Conservation (phyloP, 441 rosid genomes). For the Populus hybrid region DNA sequence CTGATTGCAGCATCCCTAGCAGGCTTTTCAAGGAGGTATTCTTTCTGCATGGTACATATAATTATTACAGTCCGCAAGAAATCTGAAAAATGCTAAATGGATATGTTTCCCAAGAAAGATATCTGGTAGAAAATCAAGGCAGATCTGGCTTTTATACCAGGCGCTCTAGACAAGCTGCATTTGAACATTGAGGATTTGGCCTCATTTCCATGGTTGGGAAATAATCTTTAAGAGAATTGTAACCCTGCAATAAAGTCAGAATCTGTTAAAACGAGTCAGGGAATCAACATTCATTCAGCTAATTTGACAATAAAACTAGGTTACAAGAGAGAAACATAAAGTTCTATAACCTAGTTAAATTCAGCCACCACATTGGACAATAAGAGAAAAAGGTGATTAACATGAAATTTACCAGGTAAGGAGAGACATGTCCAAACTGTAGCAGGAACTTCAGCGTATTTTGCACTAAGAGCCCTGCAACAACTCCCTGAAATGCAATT, state of each 20-base stretch:
- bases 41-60: constrained; percentile 51
- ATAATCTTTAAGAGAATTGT: constrained; percentile 89
- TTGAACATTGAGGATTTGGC: constrained; percentile 94
- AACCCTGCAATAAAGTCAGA: constrained; percentile 55
- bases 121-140: constrained; percentile 5
- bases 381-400: constrained; percentile 8
- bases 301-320: not conserved
- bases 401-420: constrained; percentile 62
- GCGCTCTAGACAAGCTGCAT: constrained; percentile 78
- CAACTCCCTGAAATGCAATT: constrained; percentile 72
- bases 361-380: not conserved
- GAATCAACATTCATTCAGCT: constrained; percentile 2
- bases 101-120: not conserved
- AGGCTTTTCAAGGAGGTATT: constrained; percentile 67
- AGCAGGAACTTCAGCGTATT: constrained; percentile 82
- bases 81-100: constrained; percentile 1
- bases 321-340: not conserved
- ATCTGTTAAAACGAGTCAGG: constrained; percentile 5
- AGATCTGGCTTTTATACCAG: constrained; percentile 51
- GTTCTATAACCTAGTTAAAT: not conserved
- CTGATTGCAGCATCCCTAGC: constrained; percentile 86
- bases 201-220: constrained; percentile 97
- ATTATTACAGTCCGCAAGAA: not conserved
- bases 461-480: constrained; percentile 95
- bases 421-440: constrained; percentile 81